Evolutionary conservation across 495 filamentous ascomycete genomes (phyloP).

Genomic region (Chaetomium tenue): DNA sequence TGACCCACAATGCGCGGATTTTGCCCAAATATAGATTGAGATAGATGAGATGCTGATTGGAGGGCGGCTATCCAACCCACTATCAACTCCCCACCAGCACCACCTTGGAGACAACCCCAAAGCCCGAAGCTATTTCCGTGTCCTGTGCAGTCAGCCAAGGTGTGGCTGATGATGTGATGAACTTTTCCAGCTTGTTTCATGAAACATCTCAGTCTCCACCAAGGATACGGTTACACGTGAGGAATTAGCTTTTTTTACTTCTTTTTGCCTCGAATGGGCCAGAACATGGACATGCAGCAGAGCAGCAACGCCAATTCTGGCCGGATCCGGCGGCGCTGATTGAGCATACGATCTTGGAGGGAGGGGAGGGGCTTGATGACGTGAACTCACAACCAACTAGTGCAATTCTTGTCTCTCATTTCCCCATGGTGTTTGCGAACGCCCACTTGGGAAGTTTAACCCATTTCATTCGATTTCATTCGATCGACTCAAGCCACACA

Average conservation of each 20-base stretch:
- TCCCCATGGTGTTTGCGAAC: not conserved
- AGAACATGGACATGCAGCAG: too few species aligned
- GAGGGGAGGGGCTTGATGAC: too few species aligned
- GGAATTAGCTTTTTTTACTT: not conserved
- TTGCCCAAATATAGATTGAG: conserved; percentile 20
- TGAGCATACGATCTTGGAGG: not conserved
- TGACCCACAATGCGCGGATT: conserved; percentile 1
- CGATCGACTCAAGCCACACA: too few species aligned
- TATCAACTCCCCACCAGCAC: not conserved
- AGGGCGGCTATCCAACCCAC: conserved; percentile 15
- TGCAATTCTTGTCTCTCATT: not conserved
- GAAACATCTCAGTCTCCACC: conserved; percentile 3
- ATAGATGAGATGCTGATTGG: conserved; percentile 12
- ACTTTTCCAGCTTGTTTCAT: conserved; percentile 11
- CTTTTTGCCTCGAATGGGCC: not conserved
- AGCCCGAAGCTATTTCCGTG: conserved; percentile 1
- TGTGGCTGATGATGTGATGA: conserved; percentile 9
- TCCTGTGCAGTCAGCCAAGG: not conserved
- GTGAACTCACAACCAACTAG: not conserved
- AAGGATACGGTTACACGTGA: not conserved
- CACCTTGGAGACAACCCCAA: not conserved
- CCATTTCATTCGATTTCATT: not conserved
- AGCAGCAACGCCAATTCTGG: not conserved
- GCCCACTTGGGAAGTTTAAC: not conserved
- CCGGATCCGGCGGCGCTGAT: not conserved